Evolutionary conservation across 169 alveolate species (phyloP).

Genomic region (Toxoplasma gondii): DNA sequence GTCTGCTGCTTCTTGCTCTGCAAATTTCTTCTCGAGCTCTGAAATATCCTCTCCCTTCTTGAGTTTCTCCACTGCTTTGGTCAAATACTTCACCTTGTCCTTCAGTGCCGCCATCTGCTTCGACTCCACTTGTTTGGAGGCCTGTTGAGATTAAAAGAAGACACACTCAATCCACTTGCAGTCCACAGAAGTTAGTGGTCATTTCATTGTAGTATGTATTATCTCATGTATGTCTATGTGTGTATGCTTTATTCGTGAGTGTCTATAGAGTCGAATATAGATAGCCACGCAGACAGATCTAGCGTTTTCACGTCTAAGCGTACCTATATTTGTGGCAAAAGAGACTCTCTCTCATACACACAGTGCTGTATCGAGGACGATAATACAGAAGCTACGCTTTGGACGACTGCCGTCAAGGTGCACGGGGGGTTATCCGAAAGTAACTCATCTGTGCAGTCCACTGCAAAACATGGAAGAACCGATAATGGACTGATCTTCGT

Average conservation of each 20-base stretch:
- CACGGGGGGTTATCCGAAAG: too few species aligned
- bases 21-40: background rate
- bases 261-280: background rate
- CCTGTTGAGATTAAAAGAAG: slow-evolving; percentile 26
- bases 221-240: too few species aligned
- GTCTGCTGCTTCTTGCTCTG: background rate
- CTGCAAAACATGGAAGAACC: too few species aligned
- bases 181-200: background rate
- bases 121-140: slow-evolving; percentile 77
- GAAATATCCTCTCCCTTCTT: slow-evolving; percentile 46
- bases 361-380: too few species aligned
- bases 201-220: background rate
- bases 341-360: too few species aligned
- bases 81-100: slow-evolving; percentile 31
- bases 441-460: too few species aligned
- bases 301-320: too few species aligned
- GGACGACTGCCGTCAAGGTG: too few species aligned
- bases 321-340: too few species aligned
- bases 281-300: background rate
- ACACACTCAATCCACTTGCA: background rate
- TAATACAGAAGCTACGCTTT: too few species aligned
- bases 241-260: background rate
- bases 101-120: slow-evolving; percentile 67
- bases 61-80: slow-evolving; percentile 10
- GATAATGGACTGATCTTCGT: too few species aligned